Percentiles rank a stretch among this genome's conserved stretches.
Evolutionary conservation across 352 stramenopile genomes (phyloP).

Genomic region (Pythium chondricola): DNA sequence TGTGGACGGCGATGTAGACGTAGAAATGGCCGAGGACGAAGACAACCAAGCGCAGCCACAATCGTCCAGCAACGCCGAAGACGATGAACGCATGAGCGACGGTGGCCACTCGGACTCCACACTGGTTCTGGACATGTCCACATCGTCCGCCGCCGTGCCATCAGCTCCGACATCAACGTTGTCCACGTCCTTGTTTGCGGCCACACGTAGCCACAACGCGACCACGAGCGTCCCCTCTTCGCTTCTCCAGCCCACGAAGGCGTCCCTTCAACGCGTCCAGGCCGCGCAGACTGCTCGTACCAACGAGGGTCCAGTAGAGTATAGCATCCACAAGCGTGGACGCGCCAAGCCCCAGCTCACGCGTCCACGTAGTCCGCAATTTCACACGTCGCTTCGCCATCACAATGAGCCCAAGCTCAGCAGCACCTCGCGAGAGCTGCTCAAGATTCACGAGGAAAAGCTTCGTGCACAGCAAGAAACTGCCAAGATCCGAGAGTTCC

Average conservation of each 20-base stretch:
- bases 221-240: constrained; percentile 27
- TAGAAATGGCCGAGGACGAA: constrained; percentile 11
- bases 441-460: constrained; percentile 72
- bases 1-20: constrained; percentile 17
- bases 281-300: constrained; percentile 53
- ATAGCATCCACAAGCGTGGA: constrained; percentile 2
- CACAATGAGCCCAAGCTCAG: constrained; percentile 53
- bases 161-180: not conserved
- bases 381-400: constrained; percentile 34
- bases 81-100: constrained; percentile 44
- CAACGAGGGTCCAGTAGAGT: constrained; percentile 35
- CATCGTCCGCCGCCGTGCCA: constrained; percentile 1
- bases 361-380: constrained; percentile 37
- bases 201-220: constrained; percentile 7
- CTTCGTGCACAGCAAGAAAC: constrained; percentile 57
- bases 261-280: constrained; percentile 49
- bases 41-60: constrained; percentile 1
- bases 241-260: constrained; percentile 63
- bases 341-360: constrained; percentile 35
- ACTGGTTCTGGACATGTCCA: constrained; percentile 31
- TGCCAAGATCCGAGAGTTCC: constrained; percentile 72
- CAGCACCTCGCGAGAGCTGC: constrained; percentile 68
- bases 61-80: constrained; percentile 13
- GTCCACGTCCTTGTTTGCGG: no score
- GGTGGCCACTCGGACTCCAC: constrained; percentile 25